Conservation (phyloP, 2,329 filamentous ascomycete species). For the Epichloe sp. region DNA sequence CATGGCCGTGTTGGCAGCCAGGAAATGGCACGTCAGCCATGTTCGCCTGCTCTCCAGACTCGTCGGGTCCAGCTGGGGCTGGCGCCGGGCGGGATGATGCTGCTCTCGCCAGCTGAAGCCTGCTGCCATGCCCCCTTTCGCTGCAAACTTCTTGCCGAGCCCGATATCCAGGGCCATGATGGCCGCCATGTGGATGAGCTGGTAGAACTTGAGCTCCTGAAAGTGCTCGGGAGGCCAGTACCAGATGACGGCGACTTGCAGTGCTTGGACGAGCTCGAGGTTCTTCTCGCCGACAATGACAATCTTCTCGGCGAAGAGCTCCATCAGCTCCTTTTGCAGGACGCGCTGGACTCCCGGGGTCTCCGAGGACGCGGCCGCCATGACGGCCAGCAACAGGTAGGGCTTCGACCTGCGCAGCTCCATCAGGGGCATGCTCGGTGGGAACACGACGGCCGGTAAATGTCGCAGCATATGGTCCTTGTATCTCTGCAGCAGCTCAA, state of each 20-base stretch:
- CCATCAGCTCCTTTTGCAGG: constrained; percentile 57
- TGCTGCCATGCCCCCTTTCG: constrained; percentile 9
- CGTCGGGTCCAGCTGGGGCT: constrained; percentile 34
- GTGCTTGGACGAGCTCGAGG: constrained; percentile 67
- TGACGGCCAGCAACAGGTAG: constrained; percentile 55
- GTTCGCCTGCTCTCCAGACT: constrained; percentile 42
- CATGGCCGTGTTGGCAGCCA: constrained; percentile 47
- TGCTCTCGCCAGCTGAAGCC: constrained; percentile 26
- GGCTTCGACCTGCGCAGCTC: constrained; percentile 48
- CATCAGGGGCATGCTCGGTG: constrained; percentile 35
- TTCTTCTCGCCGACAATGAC: constrained; percentile 68
- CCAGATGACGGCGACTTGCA: constrained; percentile 68
- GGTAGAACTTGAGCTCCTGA: constrained; percentile 82
- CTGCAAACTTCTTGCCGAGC: constrained; percentile 37
- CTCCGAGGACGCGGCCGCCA: constrained; percentile 51
- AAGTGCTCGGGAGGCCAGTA: constrained; percentile 74
- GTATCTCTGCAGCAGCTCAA: constrained; percentile 44
- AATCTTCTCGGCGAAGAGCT: constrained; percentile 59
- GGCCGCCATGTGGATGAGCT: constrained; percentile 67
- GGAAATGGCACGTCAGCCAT: constrained; percentile 47
- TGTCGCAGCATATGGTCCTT: constrained; percentile 46
- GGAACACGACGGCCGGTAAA: constrained; percentile 50
- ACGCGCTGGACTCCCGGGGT: constrained; percentile 41
- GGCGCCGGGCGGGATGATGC: constrained; percentile 28
- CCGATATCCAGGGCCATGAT: constrained; percentile 78